These are phyloP conservation scores for Metschnikowia orientalis DNA, from an alignment of 805 yeast genomes.

Conservation along the genomic window DNA sequence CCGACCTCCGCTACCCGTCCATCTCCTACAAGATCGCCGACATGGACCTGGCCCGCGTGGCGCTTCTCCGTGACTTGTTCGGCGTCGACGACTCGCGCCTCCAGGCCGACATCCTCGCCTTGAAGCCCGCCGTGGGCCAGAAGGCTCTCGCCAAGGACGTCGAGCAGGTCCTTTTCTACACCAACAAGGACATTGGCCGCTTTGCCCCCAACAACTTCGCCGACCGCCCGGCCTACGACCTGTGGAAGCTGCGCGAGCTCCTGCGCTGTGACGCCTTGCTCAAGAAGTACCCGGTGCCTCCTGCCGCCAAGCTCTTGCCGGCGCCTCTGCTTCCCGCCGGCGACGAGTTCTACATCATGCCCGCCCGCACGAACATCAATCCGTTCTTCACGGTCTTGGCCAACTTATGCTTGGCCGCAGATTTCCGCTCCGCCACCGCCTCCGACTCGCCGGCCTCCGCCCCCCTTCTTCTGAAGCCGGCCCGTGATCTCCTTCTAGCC, in stretches of 20 bases:
- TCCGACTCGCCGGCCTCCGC: constrained; percentile 17
- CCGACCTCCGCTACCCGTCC: constrained; percentile 21
- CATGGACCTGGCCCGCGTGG: constrained; percentile 44
- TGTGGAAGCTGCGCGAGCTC: constrained; percentile 33
- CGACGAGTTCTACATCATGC: constrained; percentile 36
- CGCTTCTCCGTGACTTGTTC: constrained; percentile 48
- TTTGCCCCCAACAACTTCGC: constrained; percentile 23
- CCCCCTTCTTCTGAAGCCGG: constrained; percentile 33
- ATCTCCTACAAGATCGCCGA: constrained; percentile 55
- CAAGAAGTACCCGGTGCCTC: constrained; percentile 30
- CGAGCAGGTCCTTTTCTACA: constrained; percentile 28
- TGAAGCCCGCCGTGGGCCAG: constrained; percentile 39
- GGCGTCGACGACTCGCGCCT: constrained; percentile 42
- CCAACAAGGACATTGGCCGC: constrained; percentile 42
- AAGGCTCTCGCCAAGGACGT: constrained; percentile 36
- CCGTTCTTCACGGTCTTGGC: constrained; percentile 38
- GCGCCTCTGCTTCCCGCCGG: constrained; percentile 32
- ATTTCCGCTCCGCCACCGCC: constrained; percentile 6
- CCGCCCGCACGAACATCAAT: constrained; percentile 31
- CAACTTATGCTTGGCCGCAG: constrained; percentile 39
- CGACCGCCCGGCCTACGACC: constrained; percentile 20
- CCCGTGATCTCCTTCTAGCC: constrained; percentile 39
- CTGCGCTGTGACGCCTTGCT: constrained; percentile 21
- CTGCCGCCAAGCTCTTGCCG: constrained; percentile 27
- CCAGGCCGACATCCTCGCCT: constrained; percentile 49